Evolutionary conservation across 2,329 filamentous ascomycete genomes (phyloP).

Genomic region (Botryotinia convoluta): DNA sequence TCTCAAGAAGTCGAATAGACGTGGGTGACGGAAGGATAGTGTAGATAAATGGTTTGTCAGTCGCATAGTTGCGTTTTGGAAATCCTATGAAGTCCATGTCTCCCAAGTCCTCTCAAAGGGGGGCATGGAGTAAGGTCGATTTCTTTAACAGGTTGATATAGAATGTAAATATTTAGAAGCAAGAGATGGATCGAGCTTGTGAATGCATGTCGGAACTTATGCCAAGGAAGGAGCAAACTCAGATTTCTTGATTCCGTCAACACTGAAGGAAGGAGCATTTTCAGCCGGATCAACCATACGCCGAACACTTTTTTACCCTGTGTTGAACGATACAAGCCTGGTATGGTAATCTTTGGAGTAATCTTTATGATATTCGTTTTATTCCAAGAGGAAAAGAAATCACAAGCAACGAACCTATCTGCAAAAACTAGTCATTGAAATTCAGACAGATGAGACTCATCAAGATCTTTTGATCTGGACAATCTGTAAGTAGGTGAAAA

Average conservation of each 20-base stretch:
- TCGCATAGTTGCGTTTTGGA: background rate
- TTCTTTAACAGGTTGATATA: background rate
- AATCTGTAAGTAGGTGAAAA: background rate
- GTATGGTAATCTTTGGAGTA: background rate
- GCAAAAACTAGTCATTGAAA: background rate
- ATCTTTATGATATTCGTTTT: background rate
- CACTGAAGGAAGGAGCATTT: background rate
- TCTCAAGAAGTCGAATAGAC: conserved; percentile 14
- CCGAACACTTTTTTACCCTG: background rate
- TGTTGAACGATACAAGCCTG: background rate
- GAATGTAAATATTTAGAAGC: background rate
- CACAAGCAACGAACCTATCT: no score
- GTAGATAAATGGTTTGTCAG: background rate
- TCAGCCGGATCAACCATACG: background rate
- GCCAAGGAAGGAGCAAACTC: background rate
- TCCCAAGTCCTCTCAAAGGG: background rate
- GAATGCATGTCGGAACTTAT: background rate
- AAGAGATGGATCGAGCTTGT: background rate
- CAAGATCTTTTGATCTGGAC: background rate
- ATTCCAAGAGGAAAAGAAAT: background rate
- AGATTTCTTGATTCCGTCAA: background rate
- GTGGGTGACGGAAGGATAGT: conserved; percentile 5
- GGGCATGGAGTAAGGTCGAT: no score
- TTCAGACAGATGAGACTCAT: background rate
- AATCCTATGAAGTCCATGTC: conserved; percentile 1